phyloP scores from a whole-genome alignment of 2,329 filamentous ascomycete genomes.

The Aaosphaeria pasadenensis region DNA sequence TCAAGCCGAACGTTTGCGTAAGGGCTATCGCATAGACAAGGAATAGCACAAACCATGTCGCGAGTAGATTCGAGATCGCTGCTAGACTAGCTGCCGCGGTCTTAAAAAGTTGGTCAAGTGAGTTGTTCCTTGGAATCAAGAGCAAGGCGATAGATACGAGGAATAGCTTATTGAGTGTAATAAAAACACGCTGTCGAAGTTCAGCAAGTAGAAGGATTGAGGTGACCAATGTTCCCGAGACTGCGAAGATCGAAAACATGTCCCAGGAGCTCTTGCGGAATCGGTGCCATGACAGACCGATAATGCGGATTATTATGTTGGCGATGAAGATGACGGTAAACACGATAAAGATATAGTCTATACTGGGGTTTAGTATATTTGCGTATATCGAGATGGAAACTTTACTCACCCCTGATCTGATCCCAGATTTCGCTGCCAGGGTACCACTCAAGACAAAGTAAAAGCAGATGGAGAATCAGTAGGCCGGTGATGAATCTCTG shows the following conservation, averaged over 20 bases:
- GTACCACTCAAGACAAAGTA: conserved; percentile 84
- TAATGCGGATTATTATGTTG: conserved; percentile 79
- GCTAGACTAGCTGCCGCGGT: conserved; percentile 92
- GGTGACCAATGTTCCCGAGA: conserved; percentile 77
- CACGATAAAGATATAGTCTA: conserved; percentile 71
- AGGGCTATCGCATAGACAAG: conserved; percentile 94
- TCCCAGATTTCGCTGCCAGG: conserved; percentile 72
- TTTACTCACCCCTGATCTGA: conserved; percentile 53
- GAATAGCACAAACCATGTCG: conserved; percentile 97
- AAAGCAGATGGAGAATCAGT: conserved; percentile 75
- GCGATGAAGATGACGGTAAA: conserved; percentile 79
- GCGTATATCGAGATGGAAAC: not conserved
- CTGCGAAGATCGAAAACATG: conserved; percentile 76
- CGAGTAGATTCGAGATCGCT: conserved; percentile 84
- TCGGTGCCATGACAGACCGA: conserved; percentile 86
- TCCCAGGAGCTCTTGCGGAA: conserved; percentile 96
- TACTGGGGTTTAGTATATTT: conserved; percentile 14
- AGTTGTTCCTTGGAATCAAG: conserved; percentile 93
- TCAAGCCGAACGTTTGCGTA: conserved; percentile 93
- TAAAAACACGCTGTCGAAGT: conserved; percentile 57
- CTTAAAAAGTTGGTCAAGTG: conserved; percentile 97
- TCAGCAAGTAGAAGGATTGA: conserved; percentile 71
- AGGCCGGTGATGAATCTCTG: conserved; percentile 76
- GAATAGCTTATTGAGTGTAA: conserved; percentile 89
- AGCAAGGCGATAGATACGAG: conserved; percentile 85